Percentiles rank a stretch among this genome's conserved stretches.
phyloP scores from a whole-genome alignment of 1,139 yeast species.

The Schwanniomyces etchellsii region DNA sequence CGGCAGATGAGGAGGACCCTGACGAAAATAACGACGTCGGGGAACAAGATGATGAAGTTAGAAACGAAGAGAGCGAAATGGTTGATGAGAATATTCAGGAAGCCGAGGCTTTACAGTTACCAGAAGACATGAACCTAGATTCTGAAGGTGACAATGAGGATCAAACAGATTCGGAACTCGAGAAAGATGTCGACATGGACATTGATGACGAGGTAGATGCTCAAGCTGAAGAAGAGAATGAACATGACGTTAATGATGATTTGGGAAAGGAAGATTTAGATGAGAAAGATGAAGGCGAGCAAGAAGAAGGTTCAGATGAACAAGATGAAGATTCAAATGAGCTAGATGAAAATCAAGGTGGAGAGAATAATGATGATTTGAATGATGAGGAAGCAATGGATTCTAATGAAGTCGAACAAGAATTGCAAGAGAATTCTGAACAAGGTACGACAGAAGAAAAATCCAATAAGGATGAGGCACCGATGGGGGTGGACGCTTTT shows the following conservation, averaged over 20 bases:
- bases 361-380: slow-evolving; percentile 2
- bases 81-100: slow-evolving; percentile 73
- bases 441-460: slow-evolving; percentile 9
- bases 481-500: slow-evolving; percentile 15
- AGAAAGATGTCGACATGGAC: slow-evolving; percentile 26
- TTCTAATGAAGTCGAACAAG: slow-evolving; percentile 14
- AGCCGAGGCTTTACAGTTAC: slow-evolving; percentile 73
- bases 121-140: slow-evolving; percentile 82
- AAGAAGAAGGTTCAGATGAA: slow-evolving; percentile 14
- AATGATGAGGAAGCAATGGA: slow-evolving; percentile 16
- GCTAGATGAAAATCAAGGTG: slow-evolving; percentile 8
- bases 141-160: slow-evolving; percentile 58
- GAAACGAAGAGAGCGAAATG: slow-evolving; percentile 66
- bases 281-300: slow-evolving; percentile 17
- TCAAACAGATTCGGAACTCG: slow-evolving; percentile 28
- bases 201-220: slow-evolving; percentile 2
- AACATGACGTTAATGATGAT: slow-evolving; percentile 14
- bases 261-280: slow-evolving; percentile 15
- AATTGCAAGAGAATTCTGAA: slow-evolving; percentile 8
- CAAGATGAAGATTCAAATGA: slow-evolving; percentile 23
- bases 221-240: slow-evolving; percentile 11
- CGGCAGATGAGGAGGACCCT: slow-evolving; percentile 36
- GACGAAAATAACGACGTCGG: slow-evolving; percentile 64
- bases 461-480: slow-evolving; percentile 11
- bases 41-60: slow-evolving; percentile 74